Conservation (phyloP, 306 rosid species). For the Medicago ruthenica region DNA sequence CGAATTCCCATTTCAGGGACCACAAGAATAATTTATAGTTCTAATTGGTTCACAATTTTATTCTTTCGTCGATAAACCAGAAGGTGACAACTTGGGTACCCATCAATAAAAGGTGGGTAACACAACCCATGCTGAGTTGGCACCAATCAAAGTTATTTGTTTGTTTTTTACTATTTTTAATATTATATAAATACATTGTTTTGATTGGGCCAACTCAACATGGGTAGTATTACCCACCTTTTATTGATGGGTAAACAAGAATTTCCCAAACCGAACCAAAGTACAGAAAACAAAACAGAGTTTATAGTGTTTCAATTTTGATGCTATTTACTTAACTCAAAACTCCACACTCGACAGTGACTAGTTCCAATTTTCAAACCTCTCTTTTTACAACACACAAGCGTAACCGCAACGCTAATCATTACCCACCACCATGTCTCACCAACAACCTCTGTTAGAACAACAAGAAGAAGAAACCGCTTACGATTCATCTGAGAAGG, state of each 20-base stretch:
- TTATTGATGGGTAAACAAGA: too few relatives aligned
- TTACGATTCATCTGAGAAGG: conserved; percentile 70
- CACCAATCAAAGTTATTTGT: too few relatives aligned
- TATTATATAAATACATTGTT: too few relatives aligned
- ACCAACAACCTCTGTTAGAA: conserved; percentile 57
- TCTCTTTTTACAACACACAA: background rate
- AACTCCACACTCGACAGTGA: background rate
- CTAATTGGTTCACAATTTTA: background rate
- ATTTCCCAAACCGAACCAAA: too few relatives aligned
- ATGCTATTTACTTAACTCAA: background rate
- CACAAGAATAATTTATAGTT: background rate
- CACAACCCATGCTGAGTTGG: too few relatives aligned
- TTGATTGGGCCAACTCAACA: too few relatives aligned
- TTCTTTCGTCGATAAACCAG: background rate
- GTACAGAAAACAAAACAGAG: background rate
- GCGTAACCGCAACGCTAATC: conserved; percentile 20
- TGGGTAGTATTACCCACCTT: too few relatives aligned
- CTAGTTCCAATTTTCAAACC: background rate
- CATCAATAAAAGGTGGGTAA: too few relatives aligned
- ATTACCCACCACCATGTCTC: conserved; percentile 47
- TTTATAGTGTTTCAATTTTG: background rate
- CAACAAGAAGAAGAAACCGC: conserved; percentile 59
- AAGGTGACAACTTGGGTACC: too few relatives aligned
- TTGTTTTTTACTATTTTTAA: too few relatives aligned
- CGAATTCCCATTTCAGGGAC: background rate